Conservation (phyloP, 148 eudicot genomes). For the Diospyros lotus region DNA sequence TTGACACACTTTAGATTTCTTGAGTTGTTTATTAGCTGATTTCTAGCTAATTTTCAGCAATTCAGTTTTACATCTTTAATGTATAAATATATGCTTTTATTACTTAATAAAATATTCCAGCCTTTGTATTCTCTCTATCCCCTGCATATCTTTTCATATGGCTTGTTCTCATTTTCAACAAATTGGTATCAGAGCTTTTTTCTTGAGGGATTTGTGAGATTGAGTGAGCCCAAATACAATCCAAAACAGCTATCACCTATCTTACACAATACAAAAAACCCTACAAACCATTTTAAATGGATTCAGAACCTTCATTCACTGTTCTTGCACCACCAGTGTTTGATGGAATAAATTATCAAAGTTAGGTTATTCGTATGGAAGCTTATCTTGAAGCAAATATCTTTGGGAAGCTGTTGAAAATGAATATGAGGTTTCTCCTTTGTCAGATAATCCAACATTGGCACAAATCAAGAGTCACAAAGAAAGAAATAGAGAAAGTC, state of each 20-base stretch:
- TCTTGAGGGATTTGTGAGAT: constrained; percentile 6
- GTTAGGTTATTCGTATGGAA: constrained; percentile 1
- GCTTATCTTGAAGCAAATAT: constrained; percentile 1
- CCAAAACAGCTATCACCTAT: neutral
- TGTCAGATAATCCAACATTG: constrained; percentile 14
- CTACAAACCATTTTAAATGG: neutral
- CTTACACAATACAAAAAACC: neutral
- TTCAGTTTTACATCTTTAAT: no score
- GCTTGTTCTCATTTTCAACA: neutral
- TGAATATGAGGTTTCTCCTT: constrained; percentile 6
- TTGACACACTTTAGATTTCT: no score
- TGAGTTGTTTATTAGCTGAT: no score
- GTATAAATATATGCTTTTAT: no score
- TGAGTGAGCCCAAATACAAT: neutral
- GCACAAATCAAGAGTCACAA: constrained; percentile 8
- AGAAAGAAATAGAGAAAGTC: constrained; percentile 2
- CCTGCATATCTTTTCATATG: no score
- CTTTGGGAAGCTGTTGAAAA: constrained; percentile 3
- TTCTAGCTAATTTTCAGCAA: no score
- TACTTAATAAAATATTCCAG: no score
- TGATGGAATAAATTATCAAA: neutral
- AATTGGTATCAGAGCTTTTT: neutral
- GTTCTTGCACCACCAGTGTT: constrained; percentile 5
- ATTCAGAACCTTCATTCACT: constrained; percentile 7
- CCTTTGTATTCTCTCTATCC: no score